Conservation (phyloP, 495 filamentous ascomycete species). For the Articulospora tetracladia region DNA sequence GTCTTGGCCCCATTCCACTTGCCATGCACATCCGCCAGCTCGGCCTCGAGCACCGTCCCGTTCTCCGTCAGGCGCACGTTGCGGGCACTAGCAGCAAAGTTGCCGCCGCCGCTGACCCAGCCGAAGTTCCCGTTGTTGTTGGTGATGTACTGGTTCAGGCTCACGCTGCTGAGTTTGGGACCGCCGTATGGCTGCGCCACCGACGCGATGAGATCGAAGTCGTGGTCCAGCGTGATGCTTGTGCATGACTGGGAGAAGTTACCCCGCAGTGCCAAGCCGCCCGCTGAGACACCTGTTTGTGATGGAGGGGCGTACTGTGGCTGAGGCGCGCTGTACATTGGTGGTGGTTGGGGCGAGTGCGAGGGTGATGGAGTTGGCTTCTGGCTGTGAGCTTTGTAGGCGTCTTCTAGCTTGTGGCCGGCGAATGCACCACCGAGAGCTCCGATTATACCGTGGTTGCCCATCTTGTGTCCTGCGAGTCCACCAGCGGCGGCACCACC, state of each 20-base stretch:
- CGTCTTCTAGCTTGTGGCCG: not conserved
- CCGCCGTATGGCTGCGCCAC: not conserved
- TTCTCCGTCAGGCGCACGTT: not conserved
- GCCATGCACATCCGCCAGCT: not conserved
- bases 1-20: not conserved
- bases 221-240: not conserved
- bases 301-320: not conserved
- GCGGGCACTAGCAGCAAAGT: not conserved
- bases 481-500: not conserved
- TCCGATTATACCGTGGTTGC: not conserved
- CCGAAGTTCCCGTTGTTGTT: not conserved
- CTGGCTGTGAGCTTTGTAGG: not conserved
- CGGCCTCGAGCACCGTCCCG: not conserved
- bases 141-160: not conserved
- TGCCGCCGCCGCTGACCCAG: not conserved
- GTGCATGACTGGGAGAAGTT: not conserved
- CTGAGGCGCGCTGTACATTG: not conserved
- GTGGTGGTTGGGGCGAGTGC: not conserved
- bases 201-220: not conserved
- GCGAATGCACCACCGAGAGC: not conserved
- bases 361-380: not conserved
- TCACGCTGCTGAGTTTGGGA: not conserved
- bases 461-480: not conserved
- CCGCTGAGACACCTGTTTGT: not conserved
- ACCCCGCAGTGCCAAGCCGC: not conserved